Percentiles rank a stretch among this genome's conserved stretches.
phyloP scores from a whole-genome alignment of 2,329 filamentous ascomycete species.

The Cladobotryum protrusum region DNA sequence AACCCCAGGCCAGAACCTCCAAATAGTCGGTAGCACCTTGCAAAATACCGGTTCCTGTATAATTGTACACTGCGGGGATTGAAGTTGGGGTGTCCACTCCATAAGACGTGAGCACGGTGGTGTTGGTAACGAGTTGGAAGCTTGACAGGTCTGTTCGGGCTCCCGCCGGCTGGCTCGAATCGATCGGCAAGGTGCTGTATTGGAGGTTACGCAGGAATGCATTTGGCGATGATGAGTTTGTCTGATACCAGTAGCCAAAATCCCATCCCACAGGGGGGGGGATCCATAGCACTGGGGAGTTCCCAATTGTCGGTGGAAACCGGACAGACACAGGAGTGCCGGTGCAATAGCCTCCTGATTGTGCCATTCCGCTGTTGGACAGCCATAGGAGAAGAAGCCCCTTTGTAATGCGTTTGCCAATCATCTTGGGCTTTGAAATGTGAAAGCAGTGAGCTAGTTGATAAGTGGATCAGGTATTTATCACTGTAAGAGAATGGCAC shows the following conservation, averaged over 20 bases:
- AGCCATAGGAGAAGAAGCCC: background rate
- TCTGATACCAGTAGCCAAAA: background rate
- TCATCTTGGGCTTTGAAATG: too few species aligned
- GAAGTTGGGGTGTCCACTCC: background rate
- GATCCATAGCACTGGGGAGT: background rate
- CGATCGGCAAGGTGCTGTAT: background rate
- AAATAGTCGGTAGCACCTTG: background rate
- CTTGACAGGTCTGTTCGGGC: background rate
- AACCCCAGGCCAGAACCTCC: background rate
- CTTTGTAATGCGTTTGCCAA: too few species aligned
- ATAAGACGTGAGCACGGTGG: background rate
- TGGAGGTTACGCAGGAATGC: background rate
- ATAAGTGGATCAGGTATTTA: too few species aligned
- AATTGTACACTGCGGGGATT: background rate
- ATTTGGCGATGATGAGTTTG: background rate
- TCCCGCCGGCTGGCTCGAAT: background rate
- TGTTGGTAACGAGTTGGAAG: background rate
- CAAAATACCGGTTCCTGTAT: background rate
- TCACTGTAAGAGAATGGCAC: too few species aligned
- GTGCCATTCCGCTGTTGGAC: background rate
- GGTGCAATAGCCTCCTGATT: background rate
- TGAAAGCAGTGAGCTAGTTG: too few species aligned
- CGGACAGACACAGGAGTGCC: background rate
- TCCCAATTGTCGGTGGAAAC: background rate
- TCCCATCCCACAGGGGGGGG: background rate